Evolutionary conservation across 495 filamentous ascomycete genomes (phyloP).

Genomic region (Hypomontagnella submonticulosa): DNA sequence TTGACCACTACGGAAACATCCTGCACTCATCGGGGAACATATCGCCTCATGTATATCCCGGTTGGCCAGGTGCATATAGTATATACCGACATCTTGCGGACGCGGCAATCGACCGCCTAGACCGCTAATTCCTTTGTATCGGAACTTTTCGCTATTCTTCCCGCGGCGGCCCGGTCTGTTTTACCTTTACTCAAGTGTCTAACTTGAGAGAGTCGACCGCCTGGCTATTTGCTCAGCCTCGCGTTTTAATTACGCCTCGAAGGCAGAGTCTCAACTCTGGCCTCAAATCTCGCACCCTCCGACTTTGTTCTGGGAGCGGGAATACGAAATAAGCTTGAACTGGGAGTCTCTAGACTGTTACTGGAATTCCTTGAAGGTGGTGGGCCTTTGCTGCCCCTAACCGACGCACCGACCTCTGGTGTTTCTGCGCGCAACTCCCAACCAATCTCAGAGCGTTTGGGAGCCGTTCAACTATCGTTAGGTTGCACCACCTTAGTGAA

Average conservation of each 20-base stretch:
- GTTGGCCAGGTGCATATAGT: slow-evolving; percentile 36
- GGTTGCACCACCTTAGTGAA: slow-evolving; percentile 7
- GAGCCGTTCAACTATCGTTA: slow-evolving; percentile 7
- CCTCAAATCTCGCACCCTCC: slow-evolving; percentile 6
- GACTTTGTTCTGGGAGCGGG: neutral
- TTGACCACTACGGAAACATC: slow-evolving; percentile 25
- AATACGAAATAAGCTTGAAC: neutral
- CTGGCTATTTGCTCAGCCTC: slow-evolving; percentile 1
- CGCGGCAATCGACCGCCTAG: slow-evolving; percentile 31
- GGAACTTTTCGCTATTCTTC: slow-evolving; percentile 24
- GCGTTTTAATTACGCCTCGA: slow-evolving; percentile 14
- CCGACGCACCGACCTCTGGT: slow-evolving; percentile 30
- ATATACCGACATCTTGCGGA: slow-evolving; percentile 39
- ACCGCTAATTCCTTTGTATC: slow-evolving; percentile 32
- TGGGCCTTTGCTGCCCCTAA: slow-evolving; percentile 45
- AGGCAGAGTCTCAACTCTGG: slow-evolving; percentile 12
- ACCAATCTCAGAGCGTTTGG: slow-evolving; percentile 8
- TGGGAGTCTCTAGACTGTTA: slow-evolving; percentile 8
- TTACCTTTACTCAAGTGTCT: slow-evolving; percentile 17
- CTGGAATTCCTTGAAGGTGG: slow-evolving; percentile 5
- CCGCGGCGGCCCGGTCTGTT: slow-evolving; percentile 31
- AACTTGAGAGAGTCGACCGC: slow-evolving; percentile 11
- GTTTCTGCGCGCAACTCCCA: slow-evolving; percentile 24
- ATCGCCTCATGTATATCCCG: slow-evolving; percentile 42
- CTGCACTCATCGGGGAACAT: slow-evolving; percentile 28